Conservation (phyloP, 805 yeast species). For the Pichia cabralensis region DNA sequence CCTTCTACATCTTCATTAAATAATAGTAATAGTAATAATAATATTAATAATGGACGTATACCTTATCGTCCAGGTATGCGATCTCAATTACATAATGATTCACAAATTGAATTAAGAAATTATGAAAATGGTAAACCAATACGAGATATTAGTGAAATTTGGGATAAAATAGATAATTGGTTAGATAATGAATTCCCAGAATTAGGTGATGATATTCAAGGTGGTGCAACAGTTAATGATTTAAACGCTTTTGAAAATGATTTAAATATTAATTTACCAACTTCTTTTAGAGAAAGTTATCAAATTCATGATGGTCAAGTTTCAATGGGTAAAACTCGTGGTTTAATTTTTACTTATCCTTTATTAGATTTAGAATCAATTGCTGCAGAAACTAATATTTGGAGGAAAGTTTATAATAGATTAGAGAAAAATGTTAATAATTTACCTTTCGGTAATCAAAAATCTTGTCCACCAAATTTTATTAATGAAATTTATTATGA, state of each 20-base stretch:
- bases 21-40: slow-evolving; percentile 12
- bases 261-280: slow-evolving; percentile 62
- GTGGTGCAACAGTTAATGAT: slow-evolving; percentile 73
- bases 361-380: slow-evolving; percentile 75
- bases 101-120: slow-evolving; percentile 45
- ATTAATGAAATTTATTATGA: slow-evolving; percentile 77
- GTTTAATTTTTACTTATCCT: slow-evolving; percentile 72
- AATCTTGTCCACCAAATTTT: slow-evolving; percentile 67
- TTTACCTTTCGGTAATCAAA: slow-evolving; percentile 27
- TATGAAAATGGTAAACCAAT: slow-evolving; percentile 38
- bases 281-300: slow-evolving; percentile 71
- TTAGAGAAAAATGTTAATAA: slow-evolving; percentile 13
- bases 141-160: slow-evolving; percentile 65
- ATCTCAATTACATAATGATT: slow-evolving; percentile 31
- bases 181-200: slow-evolving; percentile 70
- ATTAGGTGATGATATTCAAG: slow-evolving; percentile 64
- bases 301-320: slow-evolving; percentile 89
- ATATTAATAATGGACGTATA: slow-evolving; percentile 2
- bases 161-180: slow-evolving; percentile 89
- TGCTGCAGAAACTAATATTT: slow-evolving; percentile 68
- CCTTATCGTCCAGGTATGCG: slow-evolving; percentile 34
- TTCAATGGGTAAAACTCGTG: slow-evolving; percentile 60
- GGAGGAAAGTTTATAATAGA: slow-evolving; percentile 61
- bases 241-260: slow-evolving; percentile 77
- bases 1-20: slow-evolving; percentile 8